Conservation (phyloP, 805 yeast species). For the Sungouiozyma ichnusensis region DNA sequence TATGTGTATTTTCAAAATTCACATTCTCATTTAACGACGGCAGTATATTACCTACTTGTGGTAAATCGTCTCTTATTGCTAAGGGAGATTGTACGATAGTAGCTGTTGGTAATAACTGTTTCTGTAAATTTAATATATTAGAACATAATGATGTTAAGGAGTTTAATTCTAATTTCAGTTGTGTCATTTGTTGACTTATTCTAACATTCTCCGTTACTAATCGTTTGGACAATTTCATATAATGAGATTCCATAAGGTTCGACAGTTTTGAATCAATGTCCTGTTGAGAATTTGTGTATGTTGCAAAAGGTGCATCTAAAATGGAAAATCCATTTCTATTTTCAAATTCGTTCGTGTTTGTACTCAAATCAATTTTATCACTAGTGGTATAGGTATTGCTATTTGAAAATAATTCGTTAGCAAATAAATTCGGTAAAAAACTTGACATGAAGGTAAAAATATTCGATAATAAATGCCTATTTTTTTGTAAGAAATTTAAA, state of each 20-base stretch:
- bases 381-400: background rate
- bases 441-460: conserved; percentile 20
- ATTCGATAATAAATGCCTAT: conserved; percentile 18
- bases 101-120: conserved; percentile 10
- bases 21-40: background rate
- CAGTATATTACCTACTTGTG: background rate
- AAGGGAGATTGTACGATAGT: background rate
- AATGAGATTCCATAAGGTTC: conserved; percentile 10
- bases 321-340: background rate
- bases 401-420: conserved; percentile 14
- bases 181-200: conserved; percentile 22
- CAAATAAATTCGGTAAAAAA: conserved; percentile 23
- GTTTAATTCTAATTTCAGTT: conserved; percentile 20
- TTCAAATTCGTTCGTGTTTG: conserved; percentile 1
- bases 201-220: conserved; percentile 24
- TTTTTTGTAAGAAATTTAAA: conserved; percentile 18
- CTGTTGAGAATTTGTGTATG: background rate
- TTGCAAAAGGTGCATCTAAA: background rate
- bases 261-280: conserved; percentile 3
- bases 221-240: conserved; percentile 19
- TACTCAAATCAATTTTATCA: background rate
- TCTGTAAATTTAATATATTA: conserved; percentile 21
- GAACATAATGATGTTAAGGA: conserved; percentile 19
- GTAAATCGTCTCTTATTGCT: background rate
- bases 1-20: background rate